Evolutionary conservation across 2,329 filamentous ascomycete species (phyloP), one percentile per base, ranked within the genome.

Genomic region (Zelopaecilomyces penicillatus): DNA sequence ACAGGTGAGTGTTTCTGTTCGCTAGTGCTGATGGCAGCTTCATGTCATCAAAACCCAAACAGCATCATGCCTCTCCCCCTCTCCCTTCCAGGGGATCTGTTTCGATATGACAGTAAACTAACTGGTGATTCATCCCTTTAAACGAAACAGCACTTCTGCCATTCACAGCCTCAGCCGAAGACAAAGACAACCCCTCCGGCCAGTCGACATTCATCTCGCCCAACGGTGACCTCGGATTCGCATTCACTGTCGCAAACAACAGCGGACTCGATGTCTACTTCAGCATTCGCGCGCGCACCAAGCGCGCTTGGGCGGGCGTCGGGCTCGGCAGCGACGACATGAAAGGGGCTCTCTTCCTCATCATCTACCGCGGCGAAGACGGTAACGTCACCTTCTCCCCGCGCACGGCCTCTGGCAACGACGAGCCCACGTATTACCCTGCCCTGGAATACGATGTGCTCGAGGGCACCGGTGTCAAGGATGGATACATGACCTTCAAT

Each of bases 381-480:
- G 67, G 65, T 43, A 74, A 74, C 50, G 67, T 79, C 45, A 80
- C 75, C 28, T 65, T 82, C 45, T 79, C 74, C 28, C 74, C 76
- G 2, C 75, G 78, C 41, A 56, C 74, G 30, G 64, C 69, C 32
- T 62, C 65, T 42, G 72, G 69, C 37, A 64, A 78, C 51, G 68
- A 66, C 51, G 78, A 82, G 56, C 78, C 78, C 7, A 57, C 61
- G 10, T 69, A 69, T 58, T 65, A 66, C 50, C 57, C 65, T 4
- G 61, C 67, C 11, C 60, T 78, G 47, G 52, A 66, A 6, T 63
- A 73, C 50, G 59, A 68, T 12, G 52, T 71, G 3, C 65, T 80
- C 1, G 46, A 63, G 4, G 70, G 68, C n/a, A 74, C 72, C 0
- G 70, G 70, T 12, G 61, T 80, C 38, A 45, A 62, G 36, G 68